Base-by-base conservation (phyloP, 176 grass and related monocot species). In the Triticum monococcum region DNA sequence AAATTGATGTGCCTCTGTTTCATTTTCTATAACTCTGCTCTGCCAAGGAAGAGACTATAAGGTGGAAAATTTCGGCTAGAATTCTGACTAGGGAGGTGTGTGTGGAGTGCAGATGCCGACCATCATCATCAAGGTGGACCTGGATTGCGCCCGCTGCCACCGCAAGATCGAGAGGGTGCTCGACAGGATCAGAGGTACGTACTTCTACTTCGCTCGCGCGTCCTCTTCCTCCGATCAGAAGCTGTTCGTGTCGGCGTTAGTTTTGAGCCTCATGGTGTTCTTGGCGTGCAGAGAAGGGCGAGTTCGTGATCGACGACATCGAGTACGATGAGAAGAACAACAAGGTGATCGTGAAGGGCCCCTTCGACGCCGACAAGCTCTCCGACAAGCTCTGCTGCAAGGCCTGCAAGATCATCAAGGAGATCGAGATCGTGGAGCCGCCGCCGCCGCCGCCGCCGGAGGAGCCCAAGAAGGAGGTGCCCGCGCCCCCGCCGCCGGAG, bases 341-440 rank as follows among this genome's bases (percentile, higher is more conserved):
- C 86, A 62, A 26, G 68, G 95, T 97, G 86, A 87, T 89, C 69
- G 79, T 97, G 3, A 79, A 56, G 48, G 95, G 95, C 1, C 90
- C 95, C 18, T 95, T 97, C 86, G 84, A 97, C 87, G 54, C 92
- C 0, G 90, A 95, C 4, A 86, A 77, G 64, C 89, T 97, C 22
- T 61, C 88, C 31, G 89, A 95, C 28, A 97, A 95, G 92, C 90
- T 97, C 12, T 88, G 95, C 78, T 93, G 92, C 82, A 97, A 95
- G 75, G 92, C 92, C 12, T 95, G 95, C 87, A 97, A 95, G 88
- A 88, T 97, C 81, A 97, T 97, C 87, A 95, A 95, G 81, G 86
- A 97, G 54, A 94, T 94, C 81, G 89, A 97, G 80, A 91, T 97
- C 88, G 79, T 93, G 0, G 82, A 89, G 77, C 81, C 70, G 0